Evolutionary conservation across 148 eudicot genomes (phyloP).

Genomic region (Amaranthus cruentus): DNA sequence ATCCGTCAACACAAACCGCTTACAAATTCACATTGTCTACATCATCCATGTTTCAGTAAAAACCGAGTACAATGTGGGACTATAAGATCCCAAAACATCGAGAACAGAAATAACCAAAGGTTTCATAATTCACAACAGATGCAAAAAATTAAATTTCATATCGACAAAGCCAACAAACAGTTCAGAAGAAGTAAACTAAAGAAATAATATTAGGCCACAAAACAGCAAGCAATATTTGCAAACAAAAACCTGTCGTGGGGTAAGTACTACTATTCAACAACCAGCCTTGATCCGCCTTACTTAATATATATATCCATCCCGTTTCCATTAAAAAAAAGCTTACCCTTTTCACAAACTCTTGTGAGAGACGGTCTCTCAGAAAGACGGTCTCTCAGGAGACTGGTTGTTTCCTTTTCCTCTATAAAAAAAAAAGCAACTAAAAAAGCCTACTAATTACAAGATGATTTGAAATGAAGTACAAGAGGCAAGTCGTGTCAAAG

Average conservation of each 20-base stretch:
- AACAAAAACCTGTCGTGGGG: neutral
- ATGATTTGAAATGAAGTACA: slow-evolving; percentile 4
- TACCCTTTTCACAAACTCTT: slow-evolving; percentile 17
- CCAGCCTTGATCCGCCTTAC: too few species aligned
- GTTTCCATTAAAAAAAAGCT: neutral
- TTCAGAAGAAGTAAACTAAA: neutral
- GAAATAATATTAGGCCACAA: neutral
- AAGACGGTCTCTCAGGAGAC: neutral
- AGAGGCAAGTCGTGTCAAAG: slow-evolving; percentile 31
- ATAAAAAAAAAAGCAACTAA: neutral
- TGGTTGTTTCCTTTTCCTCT: too few species aligned
- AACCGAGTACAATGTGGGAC: neutral
- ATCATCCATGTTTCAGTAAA: neutral
- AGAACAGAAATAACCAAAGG: neutral
- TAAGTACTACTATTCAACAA: too few species aligned
- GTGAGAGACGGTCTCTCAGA: slow-evolving; percentile 26
- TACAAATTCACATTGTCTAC: neutral
- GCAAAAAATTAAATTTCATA: neutral
- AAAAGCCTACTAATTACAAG: slow-evolving; percentile 34
- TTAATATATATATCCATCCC: neutral
- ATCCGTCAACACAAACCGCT: neutral
- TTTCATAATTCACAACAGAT: neutral
- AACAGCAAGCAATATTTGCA: neutral
- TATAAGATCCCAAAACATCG: neutral
- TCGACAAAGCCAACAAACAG: neutral